Evolutionary conservation across 441 rosid genomes (phyloP), one percentile per base, ranked within the genome.

Genomic region (Manihot esculenta): DNA sequence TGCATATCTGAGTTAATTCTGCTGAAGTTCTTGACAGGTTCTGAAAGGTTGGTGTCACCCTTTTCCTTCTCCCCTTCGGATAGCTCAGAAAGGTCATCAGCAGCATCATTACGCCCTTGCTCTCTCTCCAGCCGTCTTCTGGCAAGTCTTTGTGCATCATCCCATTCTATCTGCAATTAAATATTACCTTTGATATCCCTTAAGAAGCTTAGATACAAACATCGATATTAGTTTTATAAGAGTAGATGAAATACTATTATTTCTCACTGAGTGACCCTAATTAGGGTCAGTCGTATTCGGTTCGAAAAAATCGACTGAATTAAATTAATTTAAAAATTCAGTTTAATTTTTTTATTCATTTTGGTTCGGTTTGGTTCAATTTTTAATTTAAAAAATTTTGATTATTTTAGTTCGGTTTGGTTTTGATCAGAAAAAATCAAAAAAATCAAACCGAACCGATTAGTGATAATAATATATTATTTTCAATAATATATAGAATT

Each of bases 61-160:
- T 82, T 87, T 76, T 90, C 96, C 83, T 82, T 89, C 76, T 93
- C 96, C 12, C 98, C 96, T 66, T 93, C 96, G 0, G 97, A 93
- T 42, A 89, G 88, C 85, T 93, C 97, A 6, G 91, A 87, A 50
- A 89, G 83, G 62, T 89, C 94, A 7, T 84, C 86, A 1, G 81
- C 91, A 0, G 96, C 97, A 61, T 91, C 96, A 57, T 86, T 78
- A 13, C 95, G 88, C 13, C 97, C 97, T 78, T 88, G 88, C 81
- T 94, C 96, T 3, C 89, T 81, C 75, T 89, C 97, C 5, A 80
- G 51, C 62, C 85, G 82, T 59, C 91, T 84, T 74, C 84, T 88
- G 20, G 91, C 89, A 7, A 86, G 87, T 79, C 86, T 82, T 23
- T 69, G 84, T 70, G 88, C 85, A 47, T 89, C 96, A 69, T 86